Base-by-base conservation (phyloP, 2,329 filamentous ascomycete genomes). In the Ophiostoma australiae region DNA sequence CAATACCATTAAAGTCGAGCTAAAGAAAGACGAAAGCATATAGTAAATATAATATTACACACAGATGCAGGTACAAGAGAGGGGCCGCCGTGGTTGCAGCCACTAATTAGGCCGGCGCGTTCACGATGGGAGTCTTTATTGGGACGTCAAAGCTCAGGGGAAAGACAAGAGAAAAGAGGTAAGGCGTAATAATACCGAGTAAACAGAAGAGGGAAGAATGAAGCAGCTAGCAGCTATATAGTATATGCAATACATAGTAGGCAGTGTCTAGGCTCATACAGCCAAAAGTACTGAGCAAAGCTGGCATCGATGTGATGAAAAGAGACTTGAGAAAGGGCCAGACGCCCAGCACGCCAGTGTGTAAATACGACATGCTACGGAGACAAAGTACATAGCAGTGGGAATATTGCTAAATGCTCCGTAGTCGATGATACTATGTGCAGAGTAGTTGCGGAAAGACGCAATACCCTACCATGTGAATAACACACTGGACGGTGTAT, bases 301-400 rank as follows among this genome's bases (percentile, higher is more conserved):
- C 8, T 39, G 10, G 10, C 37, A 39, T 39, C 37, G 37, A 39
- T 11, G 37, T 39, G 37, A 39, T 11, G 5, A 39, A 39, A 39
- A 39, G 37, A 39, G 6, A 39, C 37, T 39, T 11, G 13, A 39
- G 37, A 39, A 39, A 39, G 41, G 55, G 17, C 35, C 68, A 69
- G 68, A 44, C 61, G 37, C 55, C 52, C 58, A 61, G 13, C 4
- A 63, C 55, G 27, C 68, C 55, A 65, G 55, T n/a, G 58, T 63
- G 58, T 63, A 63, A 63, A 63, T 63, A 63, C 58, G 58, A 63
- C 58, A 63, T 63, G 58, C 58, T 63, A 63, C 27, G 61, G 61
- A 23, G 63, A 35, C 33, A 17, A 37, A 44, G 44, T 5, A 41
- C 3, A 31, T 31, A 31, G 27, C 3, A 31, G 35, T 27, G 65